Conservation (phyloP, 78 protist genomes). For the Tieghemostelium lacteum region DNA sequence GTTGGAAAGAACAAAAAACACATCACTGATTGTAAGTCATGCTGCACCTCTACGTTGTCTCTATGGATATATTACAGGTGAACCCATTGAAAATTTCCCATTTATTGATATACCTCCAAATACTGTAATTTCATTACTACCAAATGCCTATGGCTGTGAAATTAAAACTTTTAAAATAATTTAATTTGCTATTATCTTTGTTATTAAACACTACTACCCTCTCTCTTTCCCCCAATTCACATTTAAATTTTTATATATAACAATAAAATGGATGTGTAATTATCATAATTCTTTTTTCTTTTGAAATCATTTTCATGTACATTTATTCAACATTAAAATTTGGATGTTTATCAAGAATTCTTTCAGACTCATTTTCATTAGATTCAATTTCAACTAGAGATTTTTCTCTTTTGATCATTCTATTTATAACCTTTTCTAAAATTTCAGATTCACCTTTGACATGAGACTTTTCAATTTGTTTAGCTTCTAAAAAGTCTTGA, state of each 20-base stretch:
- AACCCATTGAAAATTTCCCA: slow-evolving; percentile 82
- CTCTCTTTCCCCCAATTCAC: too few relatives aligned
- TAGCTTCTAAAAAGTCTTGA: not conserved
- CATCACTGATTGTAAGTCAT: slow-evolving; percentile 74
- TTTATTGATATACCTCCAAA: slow-evolving; percentile 86
- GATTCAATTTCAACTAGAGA: not conserved
- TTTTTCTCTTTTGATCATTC: slow-evolving; percentile 51
- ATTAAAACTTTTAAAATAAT: slow-evolving; percentile 33
- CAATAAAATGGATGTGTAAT: too few relatives aligned
- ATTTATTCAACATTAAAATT: slow-evolving; percentile 12
- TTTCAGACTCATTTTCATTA: not conserved
- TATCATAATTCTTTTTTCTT: not conserved
- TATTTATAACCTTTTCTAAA: slow-evolving; percentile 1
- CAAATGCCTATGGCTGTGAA: slow-evolving; percentile 81
- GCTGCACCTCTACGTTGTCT: slow-evolving; percentile 72
- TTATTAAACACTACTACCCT: too few relatives aligned
- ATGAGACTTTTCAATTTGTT: not conserved
- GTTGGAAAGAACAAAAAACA: slow-evolving; percentile 87
- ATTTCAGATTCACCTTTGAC: not conserved
- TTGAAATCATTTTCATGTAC: not conserved
- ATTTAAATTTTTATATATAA: too few relatives aligned
- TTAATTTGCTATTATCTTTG: not conserved
- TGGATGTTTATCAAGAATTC: slow-evolving; percentile 29
- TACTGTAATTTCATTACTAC: slow-evolving; percentile 85
- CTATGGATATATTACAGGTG: slow-evolving; percentile 72